Percentiles rank a stretch among this genome's conserved stretches.
These are phyloP conservation scores for Diospyros kaki DNA, from an alignment of 148 eudicot species.

Conservation along the genomic window DNA sequence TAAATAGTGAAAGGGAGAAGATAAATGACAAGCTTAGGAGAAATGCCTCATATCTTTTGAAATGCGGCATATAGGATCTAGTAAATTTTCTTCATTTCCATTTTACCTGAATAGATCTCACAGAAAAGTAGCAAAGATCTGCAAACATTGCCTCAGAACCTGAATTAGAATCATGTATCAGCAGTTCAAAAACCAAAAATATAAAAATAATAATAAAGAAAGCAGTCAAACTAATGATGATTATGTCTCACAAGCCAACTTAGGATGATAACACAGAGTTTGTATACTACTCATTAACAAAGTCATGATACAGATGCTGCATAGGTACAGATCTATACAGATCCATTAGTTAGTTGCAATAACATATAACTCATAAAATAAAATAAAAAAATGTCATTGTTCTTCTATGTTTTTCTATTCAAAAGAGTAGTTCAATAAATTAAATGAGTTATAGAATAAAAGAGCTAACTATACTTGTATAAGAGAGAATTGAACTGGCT, in stretches of 20 bases:
- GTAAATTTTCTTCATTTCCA: slow-evolving; percentile 2
- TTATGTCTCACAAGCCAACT: neutral
- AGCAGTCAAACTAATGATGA: neutral
- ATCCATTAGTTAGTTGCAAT: no score
- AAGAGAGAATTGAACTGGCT: no score
- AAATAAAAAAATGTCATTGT: no score
- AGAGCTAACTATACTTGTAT: no score
- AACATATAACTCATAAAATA: no score
- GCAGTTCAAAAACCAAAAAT: neutral
- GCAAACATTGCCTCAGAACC: slow-evolving; percentile 99
- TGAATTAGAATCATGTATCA: slow-evolving; percentile 31
- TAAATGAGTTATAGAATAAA: no score
- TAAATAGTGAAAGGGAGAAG: neutral
- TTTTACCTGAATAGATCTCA: slow-evolving; percentile 93
- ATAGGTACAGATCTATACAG: no score
- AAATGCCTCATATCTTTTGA: neutral
- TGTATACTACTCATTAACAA: neutral
- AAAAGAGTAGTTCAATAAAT: no score
- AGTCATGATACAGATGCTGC: neutral
- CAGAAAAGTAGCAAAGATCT: slow-evolving; percentile 96
- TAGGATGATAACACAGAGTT: neutral
- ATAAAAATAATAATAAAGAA: neutral
- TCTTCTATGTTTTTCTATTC: no score
- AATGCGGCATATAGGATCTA: slow-evolving; percentile 4
- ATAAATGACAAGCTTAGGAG: neutral